Evolutionary conservation across 148 eudicot species (phyloP).

Genomic region (Cornus suecica): DNA sequence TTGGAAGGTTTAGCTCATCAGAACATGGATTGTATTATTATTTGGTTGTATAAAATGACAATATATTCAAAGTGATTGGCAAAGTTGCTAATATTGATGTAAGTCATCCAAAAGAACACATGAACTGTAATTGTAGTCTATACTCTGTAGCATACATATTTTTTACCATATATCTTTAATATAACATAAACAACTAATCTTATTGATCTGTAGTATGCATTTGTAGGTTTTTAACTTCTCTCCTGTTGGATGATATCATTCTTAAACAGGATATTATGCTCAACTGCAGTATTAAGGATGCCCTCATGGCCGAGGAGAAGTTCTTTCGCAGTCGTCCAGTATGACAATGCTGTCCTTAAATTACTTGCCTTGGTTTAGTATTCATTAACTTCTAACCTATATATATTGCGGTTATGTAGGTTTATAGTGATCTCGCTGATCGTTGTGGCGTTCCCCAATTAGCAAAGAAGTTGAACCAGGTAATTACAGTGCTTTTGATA

Average conservation of each 20-base stretch:
- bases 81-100: neutral
- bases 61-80: neutral
- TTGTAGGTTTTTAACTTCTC: conserved; percentile 8
- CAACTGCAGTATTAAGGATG: conserved; percentile 84
- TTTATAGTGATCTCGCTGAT: conserved; percentile 89
- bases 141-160: neutral
- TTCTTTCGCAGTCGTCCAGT: conserved; percentile 93
- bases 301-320: conserved; percentile 92
- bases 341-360: conserved; percentile 8
- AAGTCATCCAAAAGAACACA: too few relatives aligned
- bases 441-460: conserved; percentile 87
- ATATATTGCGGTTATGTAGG: conserved; percentile 40
- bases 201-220: neutral
- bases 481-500: conserved; percentile 22
- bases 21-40: neutral
- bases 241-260: conserved; percentile 9
- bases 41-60: neutral
- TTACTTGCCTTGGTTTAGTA: neutral
- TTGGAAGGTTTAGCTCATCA: neutral
- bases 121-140: neutral
- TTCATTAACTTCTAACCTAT: neutral
- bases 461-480: conserved; percentile 98
- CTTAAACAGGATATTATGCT: conserved; percentile 67
- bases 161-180: neutral
- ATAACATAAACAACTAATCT: neutral